These are phyloP conservation scores for Fusarium falciforme DNA, from an alignment of 2,329 filamentous ascomycete genomes.

Conservation along the genomic window DNA sequence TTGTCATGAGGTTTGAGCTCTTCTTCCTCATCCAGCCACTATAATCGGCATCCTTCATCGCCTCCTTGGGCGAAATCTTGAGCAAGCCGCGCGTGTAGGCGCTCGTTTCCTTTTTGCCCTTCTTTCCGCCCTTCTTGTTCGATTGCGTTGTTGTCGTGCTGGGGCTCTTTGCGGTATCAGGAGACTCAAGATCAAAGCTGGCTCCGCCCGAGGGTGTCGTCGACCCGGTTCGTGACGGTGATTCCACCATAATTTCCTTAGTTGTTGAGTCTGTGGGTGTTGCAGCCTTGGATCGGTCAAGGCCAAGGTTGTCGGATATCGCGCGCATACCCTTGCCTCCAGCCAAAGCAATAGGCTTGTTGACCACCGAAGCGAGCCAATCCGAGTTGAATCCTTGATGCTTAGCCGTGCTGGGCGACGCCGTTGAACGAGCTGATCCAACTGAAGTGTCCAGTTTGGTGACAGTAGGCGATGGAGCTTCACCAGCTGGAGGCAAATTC, in stretches of 20 bases:
- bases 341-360: slow-evolving; percentile 61
- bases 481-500: slow-evolving; percentile 64
- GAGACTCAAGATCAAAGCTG: slow-evolving; percentile 84
- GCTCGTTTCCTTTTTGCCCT: slow-evolving; percentile 93
- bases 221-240: slow-evolving; percentile 78
- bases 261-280: slow-evolving; percentile 61
- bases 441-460: slow-evolving; percentile 67
- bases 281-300: slow-evolving; percentile 64
- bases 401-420: slow-evolving; percentile 59
- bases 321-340: slow-evolving; percentile 79
- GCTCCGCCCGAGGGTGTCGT: slow-evolving; percentile 72
- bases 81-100: slow-evolving; percentile 89
- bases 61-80: slow-evolving; percentile 83
- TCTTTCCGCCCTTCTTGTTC: slow-evolving; percentile 68
- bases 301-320: slow-evolving; percentile 80
- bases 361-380: slow-evolving; percentile 65
- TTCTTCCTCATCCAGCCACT: slow-evolving; percentile 99
- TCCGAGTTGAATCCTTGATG: slow-evolving; percentile 62
- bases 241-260: slow-evolving; percentile 52
- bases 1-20: slow-evolving; percentile 94
- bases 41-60: slow-evolving; percentile 89
- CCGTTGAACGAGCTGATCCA: slow-evolving; percentile 52
- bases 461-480: slow-evolving; percentile 66
- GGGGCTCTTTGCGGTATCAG: slow-evolving; percentile 70
- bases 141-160: slow-evolving; percentile 60